Evolutionary conservation across 2,329 filamentous ascomycete genomes (phyloP).

Genomic region (Rhytidhysteron rufulum): DNA sequence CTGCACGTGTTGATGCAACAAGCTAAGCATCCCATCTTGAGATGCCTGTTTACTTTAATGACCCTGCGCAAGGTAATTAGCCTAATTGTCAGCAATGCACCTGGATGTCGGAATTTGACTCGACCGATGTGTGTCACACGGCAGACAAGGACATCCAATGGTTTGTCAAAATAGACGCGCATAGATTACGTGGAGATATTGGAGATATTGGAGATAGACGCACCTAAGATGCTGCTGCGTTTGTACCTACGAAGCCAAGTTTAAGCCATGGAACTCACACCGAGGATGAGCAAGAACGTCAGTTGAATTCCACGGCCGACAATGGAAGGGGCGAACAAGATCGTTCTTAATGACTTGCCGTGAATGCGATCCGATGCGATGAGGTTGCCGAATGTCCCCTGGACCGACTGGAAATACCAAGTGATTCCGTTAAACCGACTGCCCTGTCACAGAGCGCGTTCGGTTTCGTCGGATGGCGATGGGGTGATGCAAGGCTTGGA

Average conservation of each 20-base stretch:
- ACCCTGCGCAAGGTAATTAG: constrained; percentile 1
- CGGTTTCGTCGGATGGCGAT: not conserved
- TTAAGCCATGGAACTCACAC: no score
- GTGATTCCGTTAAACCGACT: not conserved
- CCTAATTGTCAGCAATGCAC: not conserved
- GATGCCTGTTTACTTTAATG: not conserved
- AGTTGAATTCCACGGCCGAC: no score
- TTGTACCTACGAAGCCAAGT: no score
- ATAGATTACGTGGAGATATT: not conserved
- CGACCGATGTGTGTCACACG: not conserved
- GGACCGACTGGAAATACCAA: not conserved
- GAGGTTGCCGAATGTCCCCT: not conserved
- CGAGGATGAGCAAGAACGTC: no score
- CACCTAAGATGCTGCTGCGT: no score
- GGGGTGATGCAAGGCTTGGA: not conserved
- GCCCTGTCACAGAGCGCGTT: not conserved
- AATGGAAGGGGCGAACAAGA: no score
- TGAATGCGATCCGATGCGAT: no score
- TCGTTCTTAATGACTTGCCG: no score
- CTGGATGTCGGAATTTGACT: not conserved
- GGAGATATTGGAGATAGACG: no score
- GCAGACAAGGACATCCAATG: not conserved
- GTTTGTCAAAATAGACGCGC: not conserved
- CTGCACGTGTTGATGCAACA: no score
- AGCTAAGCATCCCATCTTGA: no score